Percentiles rank a stretch among this genome's conserved stretches.
Conservation (phyloP, 768 basidiomycete species). For the Naganishia vaughanmartiniae region DNA sequence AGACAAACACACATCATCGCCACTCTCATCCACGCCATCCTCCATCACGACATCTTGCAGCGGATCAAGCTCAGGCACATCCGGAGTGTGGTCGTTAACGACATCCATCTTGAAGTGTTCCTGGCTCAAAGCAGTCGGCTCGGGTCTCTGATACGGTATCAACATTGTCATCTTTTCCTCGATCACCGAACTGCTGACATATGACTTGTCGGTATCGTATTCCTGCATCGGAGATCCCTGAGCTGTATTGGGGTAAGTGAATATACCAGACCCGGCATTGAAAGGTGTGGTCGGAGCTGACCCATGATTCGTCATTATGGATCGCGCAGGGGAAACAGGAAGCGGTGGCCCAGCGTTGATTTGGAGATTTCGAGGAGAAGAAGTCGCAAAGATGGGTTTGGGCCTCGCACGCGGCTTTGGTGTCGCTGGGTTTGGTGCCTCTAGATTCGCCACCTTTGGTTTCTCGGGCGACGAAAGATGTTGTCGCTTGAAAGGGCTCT, state of each 20-base stretch:
- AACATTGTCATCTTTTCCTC: slow-evolving; percentile 23
- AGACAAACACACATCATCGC: background rate
- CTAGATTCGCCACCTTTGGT: background rate
- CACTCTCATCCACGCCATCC: background rate
- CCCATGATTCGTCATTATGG: background rate
- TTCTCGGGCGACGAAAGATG: slow-evolving; percentile 12
- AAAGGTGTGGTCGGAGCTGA: slow-evolving; percentile 12
- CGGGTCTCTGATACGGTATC: slow-evolving; percentile 1
- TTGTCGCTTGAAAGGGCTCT: slow-evolving; percentile 3
- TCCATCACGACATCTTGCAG: background rate
- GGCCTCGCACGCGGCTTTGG: background rate
- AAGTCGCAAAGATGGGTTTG: slow-evolving; percentile 9
- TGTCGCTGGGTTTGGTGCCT: background rate
- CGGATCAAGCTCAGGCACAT: background rate
- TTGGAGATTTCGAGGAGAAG: background rate
- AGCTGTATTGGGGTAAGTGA: background rate
- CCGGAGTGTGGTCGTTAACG: background rate
- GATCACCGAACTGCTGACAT: slow-evolving; percentile 21
- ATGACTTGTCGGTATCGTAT: slow-evolving; percentile 21
- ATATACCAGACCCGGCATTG: background rate
- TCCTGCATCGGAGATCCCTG: slow-evolving; percentile 15
- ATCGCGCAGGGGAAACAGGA: slow-evolving; percentile 11
- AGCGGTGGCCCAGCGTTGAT: background rate
- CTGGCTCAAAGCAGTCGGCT: background rate
- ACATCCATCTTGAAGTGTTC: slow-evolving; percentile 11